Percentiles rank a stretch among this genome's conserved stretches.
These are phyloP conservation scores for Spiromastix sp. DNA, from an alignment of 2,329 filamentous ascomycete genomes.

Conservation along the genomic window DNA sequence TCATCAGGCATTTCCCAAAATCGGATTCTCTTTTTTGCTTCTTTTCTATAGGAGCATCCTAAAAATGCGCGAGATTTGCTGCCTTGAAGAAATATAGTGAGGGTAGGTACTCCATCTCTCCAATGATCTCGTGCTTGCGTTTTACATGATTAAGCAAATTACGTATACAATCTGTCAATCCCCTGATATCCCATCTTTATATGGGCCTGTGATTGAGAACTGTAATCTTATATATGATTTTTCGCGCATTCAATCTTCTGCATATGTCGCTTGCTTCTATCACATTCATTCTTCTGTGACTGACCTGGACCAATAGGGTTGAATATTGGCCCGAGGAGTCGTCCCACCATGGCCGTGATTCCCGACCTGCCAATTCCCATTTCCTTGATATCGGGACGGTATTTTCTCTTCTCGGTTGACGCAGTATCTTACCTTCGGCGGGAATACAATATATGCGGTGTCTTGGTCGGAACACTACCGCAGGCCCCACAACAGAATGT, in stretches of 20 bases:
- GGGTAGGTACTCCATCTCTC: slow-evolving; percentile 22
- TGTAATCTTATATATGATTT: slow-evolving; percentile 20
- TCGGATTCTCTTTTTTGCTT: too few species aligned
- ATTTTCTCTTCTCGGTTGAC: slow-evolving; percentile 81
- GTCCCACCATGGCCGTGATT: slow-evolving; percentile 21
- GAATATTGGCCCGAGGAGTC: too few species aligned
- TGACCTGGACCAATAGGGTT: too few species aligned
- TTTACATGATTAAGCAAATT: slow-evolving; percentile 54
- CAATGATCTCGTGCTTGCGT: not conserved
- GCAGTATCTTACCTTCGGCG: slow-evolving; percentile 68
- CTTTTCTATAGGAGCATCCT: too few species aligned
- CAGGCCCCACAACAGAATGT: slow-evolving; percentile 92
- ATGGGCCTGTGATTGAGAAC: slow-evolving; percentile 27
- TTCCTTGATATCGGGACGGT: slow-evolving; percentile 67
- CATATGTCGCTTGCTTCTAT: slow-evolving; percentile 4
- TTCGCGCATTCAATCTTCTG: slow-evolving; percentile 23
- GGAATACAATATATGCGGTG: slow-evolving; percentile 72
- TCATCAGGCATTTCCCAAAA: too few species aligned
- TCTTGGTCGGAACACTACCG: slow-evolving; percentile 76
- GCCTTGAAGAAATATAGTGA: too few species aligned
- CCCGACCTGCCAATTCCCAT: slow-evolving; percentile 59
- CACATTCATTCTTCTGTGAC: not conserved
- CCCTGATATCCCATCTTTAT: slow-evolving; percentile 47
- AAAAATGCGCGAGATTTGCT: too few species aligned
- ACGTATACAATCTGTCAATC: slow-evolving; percentile 81